A percentile compares a stretch with the other conserved stretches of the same genome.
Evolutionary conservation across 177 flowering plant species (phyloP).

Genomic region (Vitis hybrid): DNA sequence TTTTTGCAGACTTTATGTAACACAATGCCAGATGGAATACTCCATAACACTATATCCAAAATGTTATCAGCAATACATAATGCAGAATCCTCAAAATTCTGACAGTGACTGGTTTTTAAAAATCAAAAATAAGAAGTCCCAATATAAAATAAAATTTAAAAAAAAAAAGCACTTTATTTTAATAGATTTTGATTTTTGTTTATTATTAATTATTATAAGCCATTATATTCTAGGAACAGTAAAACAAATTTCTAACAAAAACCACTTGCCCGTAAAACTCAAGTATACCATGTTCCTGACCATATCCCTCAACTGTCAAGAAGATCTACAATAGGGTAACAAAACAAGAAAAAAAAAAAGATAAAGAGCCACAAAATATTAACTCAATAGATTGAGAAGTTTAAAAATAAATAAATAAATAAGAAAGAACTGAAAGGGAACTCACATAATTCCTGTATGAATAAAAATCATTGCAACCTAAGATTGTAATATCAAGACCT

Average conservation of each 20-base stretch:
- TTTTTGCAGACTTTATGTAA: not conserved
- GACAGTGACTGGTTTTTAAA: not conserved
- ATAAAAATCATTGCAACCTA: constrained; percentile 93
- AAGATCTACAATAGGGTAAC: no score
- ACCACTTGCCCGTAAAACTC: no score
- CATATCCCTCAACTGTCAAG: no score
- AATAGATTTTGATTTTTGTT: no score
- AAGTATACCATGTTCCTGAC: no score
- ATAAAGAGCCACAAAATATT: constrained; percentile 1
- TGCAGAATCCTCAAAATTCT: not conserved
- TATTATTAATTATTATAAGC: no score
- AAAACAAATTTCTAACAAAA: no score
- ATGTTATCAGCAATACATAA: not conserved
- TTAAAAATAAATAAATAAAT: not conserved
- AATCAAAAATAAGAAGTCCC: no score
- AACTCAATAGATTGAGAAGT: not conserved
- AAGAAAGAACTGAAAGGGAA: not conserved
- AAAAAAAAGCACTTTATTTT: not conserved
- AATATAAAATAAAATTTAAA: not conserved
- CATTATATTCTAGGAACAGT: no score
- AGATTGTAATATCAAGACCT: constrained; percentile 94
- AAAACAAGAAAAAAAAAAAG: not conserved
- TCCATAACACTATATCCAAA: no score
- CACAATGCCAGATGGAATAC: no score
- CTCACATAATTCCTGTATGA: constrained; percentile 87